Evolutionary conservation across 2,329 filamentous ascomycete species (phyloP).

Genomic region (Aspergillus sp.): DNA sequence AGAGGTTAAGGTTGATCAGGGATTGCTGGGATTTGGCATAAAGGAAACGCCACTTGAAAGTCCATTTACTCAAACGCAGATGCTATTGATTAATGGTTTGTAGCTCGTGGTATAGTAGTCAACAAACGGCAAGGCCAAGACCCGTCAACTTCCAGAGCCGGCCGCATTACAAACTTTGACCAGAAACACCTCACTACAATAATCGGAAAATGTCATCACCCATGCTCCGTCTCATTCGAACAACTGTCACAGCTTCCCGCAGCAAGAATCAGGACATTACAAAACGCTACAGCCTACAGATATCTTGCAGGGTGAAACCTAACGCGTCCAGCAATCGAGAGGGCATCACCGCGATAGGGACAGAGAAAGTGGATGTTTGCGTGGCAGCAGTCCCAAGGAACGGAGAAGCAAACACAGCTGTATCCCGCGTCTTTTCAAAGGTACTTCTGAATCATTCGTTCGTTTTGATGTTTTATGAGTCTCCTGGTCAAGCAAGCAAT

Average conservation of each 20-base stretch:
- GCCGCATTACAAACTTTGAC: neutral
- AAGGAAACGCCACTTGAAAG: too few species aligned
- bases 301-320: slow-evolving; percentile 68
- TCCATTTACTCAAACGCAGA: too few species aligned
- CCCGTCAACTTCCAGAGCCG: too few species aligned
- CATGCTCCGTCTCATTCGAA: slow-evolving; percentile 17
- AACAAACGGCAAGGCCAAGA: too few species aligned
- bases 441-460: slow-evolving; percentile 33
- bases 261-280: slow-evolving; percentile 1
- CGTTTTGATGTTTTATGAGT: neutral
- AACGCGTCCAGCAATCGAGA: slow-evolving; percentile 62
- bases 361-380: slow-evolving; percentile 62
- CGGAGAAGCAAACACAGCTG: slow-evolving; percentile 68
- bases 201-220: neutral
- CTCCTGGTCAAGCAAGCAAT: too few species aligned
- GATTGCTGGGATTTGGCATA: too few species aligned
- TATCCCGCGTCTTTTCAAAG: slow-evolving; percentile 62
- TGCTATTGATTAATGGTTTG: too few species aligned
- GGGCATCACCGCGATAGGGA: slow-evolving; percentile 58
- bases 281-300: slow-evolving; percentile 48
- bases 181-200: slow-evolving; percentile 1
- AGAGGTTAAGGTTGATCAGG: too few species aligned
- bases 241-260: slow-evolving; percentile 6
- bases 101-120: too few species aligned
- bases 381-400: slow-evolving; percentile 66